Percentiles rank a stretch among this genome's conserved stretches.
phyloP scores from a whole-genome alignment of 1,284 basidiomycete genomes.

The Puccinia triticina region DNA sequence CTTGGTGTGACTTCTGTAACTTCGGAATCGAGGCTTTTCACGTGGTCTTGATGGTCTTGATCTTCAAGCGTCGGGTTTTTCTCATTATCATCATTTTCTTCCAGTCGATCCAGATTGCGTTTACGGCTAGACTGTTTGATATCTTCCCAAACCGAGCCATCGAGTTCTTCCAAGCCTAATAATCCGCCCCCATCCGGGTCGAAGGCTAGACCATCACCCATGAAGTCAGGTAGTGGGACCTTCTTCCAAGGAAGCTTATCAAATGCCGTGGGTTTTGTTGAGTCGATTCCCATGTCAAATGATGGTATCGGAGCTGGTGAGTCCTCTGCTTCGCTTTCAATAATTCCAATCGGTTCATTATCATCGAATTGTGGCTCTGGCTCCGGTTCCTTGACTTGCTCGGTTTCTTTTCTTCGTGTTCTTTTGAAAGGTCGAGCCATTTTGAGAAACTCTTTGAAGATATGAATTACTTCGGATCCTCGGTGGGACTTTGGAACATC shows the following conservation, averaged over 20 bases:
- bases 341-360: conserved; percentile 24
- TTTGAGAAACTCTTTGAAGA: not conserved
- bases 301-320: conserved; percentile 14
- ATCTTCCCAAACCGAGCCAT: conserved; percentile 48
- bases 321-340: conserved; percentile 13
- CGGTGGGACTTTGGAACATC: no score
- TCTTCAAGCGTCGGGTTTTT: not conserved
- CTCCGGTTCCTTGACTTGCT: not conserved
- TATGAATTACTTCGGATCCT: not conserved
- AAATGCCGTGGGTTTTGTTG: conserved; percentile 51
- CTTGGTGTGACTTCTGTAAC: not conserved
- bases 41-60: not conserved
- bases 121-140: conserved; percentile 27
- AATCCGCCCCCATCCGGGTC: conserved; percentile 50
- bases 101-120: conserved; percentile 14
- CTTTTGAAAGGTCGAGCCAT: conserved; percentile 13
- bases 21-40: not conserved
- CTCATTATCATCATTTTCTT: not conserved
- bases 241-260: conserved; percentile 50
- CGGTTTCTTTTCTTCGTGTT: not conserved
- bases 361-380: conserved; percentile 34
- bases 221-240: conserved; percentile 40
- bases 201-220: conserved; percentile 44
- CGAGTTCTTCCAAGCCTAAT: conserved; percentile 50
- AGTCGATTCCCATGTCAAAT: conserved; percentile 29